Evolutionary conservation across 2,329 filamentous ascomycete genomes (phyloP).

Genomic region (Pseudogymnoascus sp.): DNA sequence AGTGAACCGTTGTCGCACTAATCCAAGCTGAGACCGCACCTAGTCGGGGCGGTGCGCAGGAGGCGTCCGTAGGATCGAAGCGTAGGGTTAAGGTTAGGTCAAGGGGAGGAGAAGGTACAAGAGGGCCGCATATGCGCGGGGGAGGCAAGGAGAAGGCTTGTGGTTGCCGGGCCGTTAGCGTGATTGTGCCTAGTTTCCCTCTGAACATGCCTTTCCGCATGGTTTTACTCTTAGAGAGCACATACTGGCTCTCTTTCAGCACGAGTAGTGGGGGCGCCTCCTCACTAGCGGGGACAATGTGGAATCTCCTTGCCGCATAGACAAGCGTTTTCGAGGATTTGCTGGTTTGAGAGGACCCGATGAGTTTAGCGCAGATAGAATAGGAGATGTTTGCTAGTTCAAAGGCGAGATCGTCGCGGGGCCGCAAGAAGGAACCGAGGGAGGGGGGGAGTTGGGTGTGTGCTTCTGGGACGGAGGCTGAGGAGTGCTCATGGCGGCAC

Average conservation of each 20-base stretch:
- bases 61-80: background rate
- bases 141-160: constrained; percentile 15
- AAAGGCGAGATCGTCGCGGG: constrained; percentile 26
- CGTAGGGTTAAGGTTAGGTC: background rate
- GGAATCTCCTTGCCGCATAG: constrained; percentile 18
- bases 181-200: constrained; percentile 29
- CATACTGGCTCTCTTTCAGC: constrained; percentile 18
- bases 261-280: constrained; percentile 28
- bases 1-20: background rate
- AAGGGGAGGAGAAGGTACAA: background rate
- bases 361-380: constrained; percentile 23
- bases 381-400: constrained; percentile 27
- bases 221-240: constrained; percentile 24
- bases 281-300: constrained; percentile 23
- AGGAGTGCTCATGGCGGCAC: constrained; percentile 21
- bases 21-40: background rate
- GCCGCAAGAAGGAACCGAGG: constrained; percentile 18
- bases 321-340: background rate
- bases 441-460: constrained; percentile 28
- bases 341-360: constrained; percentile 10
- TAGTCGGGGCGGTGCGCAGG: background rate
- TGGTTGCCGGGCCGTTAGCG: constrained; percentile 25
- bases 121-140: background rate
- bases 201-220: constrained; percentile 29
- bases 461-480: constrained; percentile 21